A percentile compares a stretch with the other conserved stretches of the same genome.
phyloP scores from a whole-genome alignment of 176 grass and related monocot species.

The Zoysia japonica region DNA sequence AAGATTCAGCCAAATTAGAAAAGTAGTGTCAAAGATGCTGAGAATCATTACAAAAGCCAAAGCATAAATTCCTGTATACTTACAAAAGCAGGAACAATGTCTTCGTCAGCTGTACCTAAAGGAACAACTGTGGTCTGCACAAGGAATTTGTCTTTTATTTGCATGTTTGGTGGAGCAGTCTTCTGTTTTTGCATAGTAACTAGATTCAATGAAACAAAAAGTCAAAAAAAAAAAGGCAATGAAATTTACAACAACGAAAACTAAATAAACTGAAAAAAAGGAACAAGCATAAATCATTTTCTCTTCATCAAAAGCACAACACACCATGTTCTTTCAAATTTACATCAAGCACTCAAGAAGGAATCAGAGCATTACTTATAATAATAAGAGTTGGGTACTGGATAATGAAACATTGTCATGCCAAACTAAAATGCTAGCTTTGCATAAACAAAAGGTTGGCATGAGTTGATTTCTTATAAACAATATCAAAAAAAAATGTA shows the following conservation, averaged over 20 bases:
- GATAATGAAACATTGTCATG: background rate
- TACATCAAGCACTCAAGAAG: conserved; percentile 3
- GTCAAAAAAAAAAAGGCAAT: conserved; percentile 5
- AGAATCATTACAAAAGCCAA: background rate
- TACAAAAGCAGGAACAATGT: conserved; percentile 75
- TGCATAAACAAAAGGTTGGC: background rate
- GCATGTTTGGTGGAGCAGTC: conserved; percentile 61
- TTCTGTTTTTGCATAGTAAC: conserved; percentile 87
- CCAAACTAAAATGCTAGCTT: conserved; percentile 4
- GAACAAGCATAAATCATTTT: background rate
- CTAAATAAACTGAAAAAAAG: conserved; percentile 2
- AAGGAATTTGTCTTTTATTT: conserved; percentile 91
- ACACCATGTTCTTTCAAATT: background rate
- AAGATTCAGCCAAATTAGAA: conserved; percentile 29
- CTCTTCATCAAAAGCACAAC: conserved; percentile 17
- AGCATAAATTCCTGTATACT: conserved; percentile 45
- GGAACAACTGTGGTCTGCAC: conserved; percentile 76
- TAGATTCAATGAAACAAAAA: conserved; percentile 42
- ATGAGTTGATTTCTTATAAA: background rate
- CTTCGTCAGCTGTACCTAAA: conserved; percentile 72
- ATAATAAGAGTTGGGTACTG: background rate
- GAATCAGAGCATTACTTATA: background rate
- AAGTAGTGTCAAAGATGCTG: conserved; percentile 12
- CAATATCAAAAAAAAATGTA: background rate
- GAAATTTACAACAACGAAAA: background rate